Conservation (phyloP, 1,284 basidiomycete genomes). For the Cutaneotrichosporon sp. region DNA sequence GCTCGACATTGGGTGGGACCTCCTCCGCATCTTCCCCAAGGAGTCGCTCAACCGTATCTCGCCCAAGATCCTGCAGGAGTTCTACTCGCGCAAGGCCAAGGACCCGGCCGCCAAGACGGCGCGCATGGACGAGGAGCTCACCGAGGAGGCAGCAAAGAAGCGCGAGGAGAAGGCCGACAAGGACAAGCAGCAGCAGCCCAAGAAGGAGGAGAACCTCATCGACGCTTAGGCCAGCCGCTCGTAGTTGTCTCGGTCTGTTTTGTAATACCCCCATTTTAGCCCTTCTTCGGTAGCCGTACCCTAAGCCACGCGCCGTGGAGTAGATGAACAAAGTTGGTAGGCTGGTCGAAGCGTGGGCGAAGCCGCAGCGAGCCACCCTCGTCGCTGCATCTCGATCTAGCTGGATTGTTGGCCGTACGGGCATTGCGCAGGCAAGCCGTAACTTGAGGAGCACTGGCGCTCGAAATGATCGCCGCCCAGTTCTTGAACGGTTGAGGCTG, state of each 20-base stretch:
- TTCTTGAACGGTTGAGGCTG: no score
- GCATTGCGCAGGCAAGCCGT: no score
- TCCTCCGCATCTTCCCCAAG: conserved; percentile 97
- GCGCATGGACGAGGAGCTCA: not conserved
- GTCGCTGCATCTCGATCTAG: no score
- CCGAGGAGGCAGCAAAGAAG: not conserved
- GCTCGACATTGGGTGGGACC: conserved; percentile 92
- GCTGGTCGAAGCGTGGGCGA: not conserved
- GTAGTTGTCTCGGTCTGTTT: no score
- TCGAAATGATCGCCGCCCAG: no score
- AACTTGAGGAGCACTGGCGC: no score
- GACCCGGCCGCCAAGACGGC: conserved; percentile 9
- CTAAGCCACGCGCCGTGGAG: not conserved
- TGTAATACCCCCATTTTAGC: no score
- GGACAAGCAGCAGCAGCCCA: not conserved
- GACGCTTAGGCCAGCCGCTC: conserved; percentile 3
- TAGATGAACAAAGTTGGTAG: not conserved
- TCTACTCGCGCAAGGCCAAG: conserved; percentile 23
- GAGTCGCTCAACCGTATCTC: conserved; percentile 95
- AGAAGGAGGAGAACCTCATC: conserved; percentile 17
- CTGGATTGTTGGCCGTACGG: no score
- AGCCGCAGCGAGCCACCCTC: no score
- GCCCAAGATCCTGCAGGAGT: conserved; percentile 53
- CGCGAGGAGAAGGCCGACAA: conserved; percentile 4
- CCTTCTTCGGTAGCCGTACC: no score